Conservation (phyloP, 805 yeast species). For the Kregervanrija fluxuum region DNA sequence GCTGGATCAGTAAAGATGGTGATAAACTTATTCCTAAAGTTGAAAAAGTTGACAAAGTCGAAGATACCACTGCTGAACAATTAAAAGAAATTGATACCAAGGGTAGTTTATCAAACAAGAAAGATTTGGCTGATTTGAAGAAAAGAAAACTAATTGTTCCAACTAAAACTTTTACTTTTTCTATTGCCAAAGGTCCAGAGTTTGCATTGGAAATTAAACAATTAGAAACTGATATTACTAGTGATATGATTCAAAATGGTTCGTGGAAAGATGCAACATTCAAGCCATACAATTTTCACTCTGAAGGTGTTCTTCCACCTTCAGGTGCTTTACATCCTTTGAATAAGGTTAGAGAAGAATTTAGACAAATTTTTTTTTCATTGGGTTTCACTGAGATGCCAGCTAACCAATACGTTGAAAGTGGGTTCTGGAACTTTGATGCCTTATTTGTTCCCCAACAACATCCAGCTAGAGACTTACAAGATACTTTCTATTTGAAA, state of each 20-base stretch:
- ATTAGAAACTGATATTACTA: conserved; percentile 87
- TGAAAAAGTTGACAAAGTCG: conserved; percentile 40
- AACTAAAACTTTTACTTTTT: conserved; percentile 68
- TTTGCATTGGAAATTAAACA: conserved; percentile 75
- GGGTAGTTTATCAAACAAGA: conserved; percentile 50
- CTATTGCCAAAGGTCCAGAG: conserved; percentile 72
- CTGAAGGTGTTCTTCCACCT: conserved; percentile 82
- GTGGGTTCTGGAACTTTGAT: conserved; percentile 99
- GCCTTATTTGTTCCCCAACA: conserved; percentile 96
- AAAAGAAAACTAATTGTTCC: conserved; percentile 81
- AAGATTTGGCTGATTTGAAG: conserved; percentile 76
- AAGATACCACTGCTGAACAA: conserved; percentile 60
- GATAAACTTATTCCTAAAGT: conserved; percentile 65
- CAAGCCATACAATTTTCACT: conserved; percentile 93
- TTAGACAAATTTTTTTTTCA: conserved; percentile 93
- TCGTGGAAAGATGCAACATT: conserved; percentile 78
- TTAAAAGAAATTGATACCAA: conserved; percentile 48
- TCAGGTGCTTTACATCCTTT: conserved; percentile 96
- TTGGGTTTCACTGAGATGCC: conserved; percentile 99
- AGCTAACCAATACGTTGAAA: conserved; percentile 94
- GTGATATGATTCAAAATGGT: conserved; percentile 82
- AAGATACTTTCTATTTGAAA: conserved; percentile 95
- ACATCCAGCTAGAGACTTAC: conserved; percentile 99
- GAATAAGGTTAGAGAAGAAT: conserved; percentile 94
- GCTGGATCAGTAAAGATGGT: conserved; percentile 89